phyloP scores from a whole-genome alignment of 257 asterid genomes.

The Solanum piurae region DNA sequence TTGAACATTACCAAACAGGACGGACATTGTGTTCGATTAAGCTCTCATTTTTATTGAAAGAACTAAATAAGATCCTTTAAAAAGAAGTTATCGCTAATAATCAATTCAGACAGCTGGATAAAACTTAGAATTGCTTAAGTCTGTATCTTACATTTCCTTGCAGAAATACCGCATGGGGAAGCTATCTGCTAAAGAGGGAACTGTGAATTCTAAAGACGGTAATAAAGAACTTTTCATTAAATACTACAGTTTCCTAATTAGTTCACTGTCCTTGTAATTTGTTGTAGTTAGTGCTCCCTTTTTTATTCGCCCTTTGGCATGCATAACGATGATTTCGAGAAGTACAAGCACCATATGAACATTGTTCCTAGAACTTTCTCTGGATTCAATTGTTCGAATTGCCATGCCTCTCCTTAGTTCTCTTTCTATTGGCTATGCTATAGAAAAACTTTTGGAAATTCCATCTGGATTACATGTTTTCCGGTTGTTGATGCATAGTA shows the following conservation, averaged over 20 bases:
- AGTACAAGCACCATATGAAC: neutral
- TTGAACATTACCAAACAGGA: neutral
- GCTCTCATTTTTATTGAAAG: neutral
- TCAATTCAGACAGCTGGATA: neutral
- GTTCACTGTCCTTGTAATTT: neutral
- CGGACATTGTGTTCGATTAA: neutral
- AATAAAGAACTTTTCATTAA: neutral
- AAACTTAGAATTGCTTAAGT: neutral
- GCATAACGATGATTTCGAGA: neutral
- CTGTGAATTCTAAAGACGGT: conserved; percentile 87
- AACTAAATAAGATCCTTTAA: neutral
- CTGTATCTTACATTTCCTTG: neutral
- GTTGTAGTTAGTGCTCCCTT: neutral
- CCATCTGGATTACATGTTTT: neutral
- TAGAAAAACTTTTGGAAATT: neutral
- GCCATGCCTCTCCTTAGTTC: neutral
- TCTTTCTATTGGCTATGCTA: neutral
- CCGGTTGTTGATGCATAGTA: neutral
- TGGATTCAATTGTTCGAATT: neutral
- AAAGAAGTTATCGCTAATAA: neutral
- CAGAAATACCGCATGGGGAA: conserved; percentile 90
- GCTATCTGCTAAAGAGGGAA: conserved; percentile 60
- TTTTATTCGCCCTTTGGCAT: neutral
- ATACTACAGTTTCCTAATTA: neutral
- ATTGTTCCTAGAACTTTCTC: neutral